Evolutionary conservation across 768 basidiomycete species (phyloP).

Genomic region (Grammothele lineata): DNA sequence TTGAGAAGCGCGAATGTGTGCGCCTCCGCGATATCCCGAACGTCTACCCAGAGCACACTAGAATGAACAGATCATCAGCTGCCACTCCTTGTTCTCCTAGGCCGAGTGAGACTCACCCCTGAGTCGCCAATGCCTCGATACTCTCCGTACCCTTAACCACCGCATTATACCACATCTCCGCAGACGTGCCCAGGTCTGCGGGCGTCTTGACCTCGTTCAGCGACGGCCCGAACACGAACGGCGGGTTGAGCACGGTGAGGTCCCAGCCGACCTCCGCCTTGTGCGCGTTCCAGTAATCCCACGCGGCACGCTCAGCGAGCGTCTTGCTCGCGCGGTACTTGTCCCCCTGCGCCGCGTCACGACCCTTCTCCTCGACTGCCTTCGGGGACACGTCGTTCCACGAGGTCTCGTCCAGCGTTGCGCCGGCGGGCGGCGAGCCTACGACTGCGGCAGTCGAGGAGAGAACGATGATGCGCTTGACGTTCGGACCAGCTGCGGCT

Average conservation of each 20-base stretch:
- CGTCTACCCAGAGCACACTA: conserved; percentile 32
- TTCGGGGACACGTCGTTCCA: conserved; percentile 55
- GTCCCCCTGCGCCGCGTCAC: conserved; percentile 30
- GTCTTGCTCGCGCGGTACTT: conserved; percentile 62
- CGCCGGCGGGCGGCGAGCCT: conserved; percentile 3
- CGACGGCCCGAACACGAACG: conserved; percentile 30
- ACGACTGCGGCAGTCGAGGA: conserved; percentile 50
- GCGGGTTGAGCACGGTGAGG: conserved; percentile 46
- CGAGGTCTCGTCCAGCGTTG: conserved; percentile 44
- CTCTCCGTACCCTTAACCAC: conserved; percentile 19
- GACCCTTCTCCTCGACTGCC: conserved; percentile 45
- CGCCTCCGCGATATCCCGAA: conserved; percentile 51
- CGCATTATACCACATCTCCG: conserved; percentile 16
- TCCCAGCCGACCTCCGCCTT: conserved; percentile 13
- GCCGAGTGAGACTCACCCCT: not conserved
- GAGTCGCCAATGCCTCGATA: conserved; percentile 12
- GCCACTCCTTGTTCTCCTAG: too few relatives aligned
- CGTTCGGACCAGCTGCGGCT: conserved; percentile 39
- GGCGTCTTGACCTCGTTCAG: conserved; percentile 27
- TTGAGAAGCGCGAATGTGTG: conserved; percentile 50
- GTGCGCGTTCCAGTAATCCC: conserved; percentile 20
- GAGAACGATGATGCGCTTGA: conserved; percentile 59
- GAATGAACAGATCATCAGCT: not conserved
- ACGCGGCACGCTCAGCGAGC: conserved; percentile 57
- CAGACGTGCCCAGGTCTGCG: not conserved